phyloP scores from a whole-genome alignment of 192 early-diverging fungal genomes.

The Coemansia sp. region DNA sequence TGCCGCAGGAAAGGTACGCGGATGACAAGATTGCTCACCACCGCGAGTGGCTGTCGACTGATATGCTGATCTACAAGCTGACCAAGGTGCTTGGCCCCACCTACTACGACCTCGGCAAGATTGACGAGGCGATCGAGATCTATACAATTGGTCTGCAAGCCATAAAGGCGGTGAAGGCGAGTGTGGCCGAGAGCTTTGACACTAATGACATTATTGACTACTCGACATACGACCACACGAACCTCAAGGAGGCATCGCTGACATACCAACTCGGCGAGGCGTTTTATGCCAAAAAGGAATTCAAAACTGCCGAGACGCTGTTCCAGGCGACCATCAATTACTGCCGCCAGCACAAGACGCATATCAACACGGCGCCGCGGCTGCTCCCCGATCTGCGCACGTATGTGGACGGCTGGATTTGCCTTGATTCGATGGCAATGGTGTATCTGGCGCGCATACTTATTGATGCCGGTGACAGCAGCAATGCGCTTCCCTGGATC shows the following conservation, averaged over 20 bases:
- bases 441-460: constrained; percentile 32
- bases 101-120: constrained; percentile 5
- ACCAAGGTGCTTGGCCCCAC: constrained; percentile 10
- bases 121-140: constrained; percentile 14
- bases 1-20: constrained; percentile 2
- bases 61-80: constrained; percentile 17
- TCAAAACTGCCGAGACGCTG: constrained; percentile 20
- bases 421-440: constrained; percentile 38
- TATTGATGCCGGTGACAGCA: constrained; percentile 14
- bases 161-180: constrained; percentile 27
- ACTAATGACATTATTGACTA: constrained; percentile 21
- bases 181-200: constrained; percentile 21
- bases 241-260: constrained; percentile 33
- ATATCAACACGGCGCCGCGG: constrained; percentile 24
- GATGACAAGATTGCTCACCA: constrained; percentile 10
- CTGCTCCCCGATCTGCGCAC: constrained; percentile 22
- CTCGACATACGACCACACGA: constrained; percentile 27
- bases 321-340: constrained; percentile 26
- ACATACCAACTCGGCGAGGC: constrained; percentile 21
- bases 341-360: constrained; percentile 33
- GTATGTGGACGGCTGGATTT: constrained; percentile 38
- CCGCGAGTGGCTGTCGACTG: constrained; percentile 10
- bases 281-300: constrained; percentile 18
- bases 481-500: constrained; percentile 31
- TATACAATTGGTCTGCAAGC: constrained; percentile 33